Evolutionary conservation across 495 filamentous ascomycete species (phyloP).

Genomic region (Podospora pseudocomata): DNA sequence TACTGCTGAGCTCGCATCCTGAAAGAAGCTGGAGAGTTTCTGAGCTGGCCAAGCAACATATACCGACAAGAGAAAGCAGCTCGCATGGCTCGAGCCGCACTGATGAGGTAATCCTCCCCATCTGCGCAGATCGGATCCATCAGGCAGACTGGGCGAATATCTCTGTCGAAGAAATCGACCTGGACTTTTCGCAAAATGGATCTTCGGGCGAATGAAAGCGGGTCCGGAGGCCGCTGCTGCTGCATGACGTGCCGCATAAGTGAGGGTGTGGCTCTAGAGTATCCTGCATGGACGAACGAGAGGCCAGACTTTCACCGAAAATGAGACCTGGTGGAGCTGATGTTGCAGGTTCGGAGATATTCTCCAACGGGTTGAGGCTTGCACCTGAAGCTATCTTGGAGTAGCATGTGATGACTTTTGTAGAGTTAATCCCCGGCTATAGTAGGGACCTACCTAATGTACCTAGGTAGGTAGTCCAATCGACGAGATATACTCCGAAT

Average conservation of each 20-base stretch:
- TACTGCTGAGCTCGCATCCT: not conserved
- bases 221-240: slow-evolving; percentile 16
- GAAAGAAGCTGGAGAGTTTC: not conserved
- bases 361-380: not conserved
- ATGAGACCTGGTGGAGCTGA: slow-evolving; percentile 8
- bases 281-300: not conserved
- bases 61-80: not conserved
- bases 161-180: slow-evolving; percentile 11
- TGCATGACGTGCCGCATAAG: slow-evolving; percentile 11
- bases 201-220: slow-evolving; percentile 21
- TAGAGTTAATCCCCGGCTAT: not conserved
- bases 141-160: slow-evolving; percentile 9
- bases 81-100: not conserved
- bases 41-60: not conserved
- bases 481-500: too few species aligned
- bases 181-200: slow-evolving; percentile 12
- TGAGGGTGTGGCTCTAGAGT: slow-evolving; percentile 18
- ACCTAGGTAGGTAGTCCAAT: too few species aligned
- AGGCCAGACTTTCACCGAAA: slow-evolving; percentile 11
- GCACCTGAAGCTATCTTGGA: not conserved
- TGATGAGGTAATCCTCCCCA: slow-evolving; percentile 15
- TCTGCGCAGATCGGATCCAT: slow-evolving; percentile 3
- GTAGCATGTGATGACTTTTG: not conserved
- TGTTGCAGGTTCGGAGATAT: not conserved
- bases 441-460: too few species aligned